Evolutionary conservation across 2,329 filamentous ascomycete genomes (phyloP), one percentile per base, ranked within the genome.

Genomic region (Cladophialophora bantiana): DNA sequence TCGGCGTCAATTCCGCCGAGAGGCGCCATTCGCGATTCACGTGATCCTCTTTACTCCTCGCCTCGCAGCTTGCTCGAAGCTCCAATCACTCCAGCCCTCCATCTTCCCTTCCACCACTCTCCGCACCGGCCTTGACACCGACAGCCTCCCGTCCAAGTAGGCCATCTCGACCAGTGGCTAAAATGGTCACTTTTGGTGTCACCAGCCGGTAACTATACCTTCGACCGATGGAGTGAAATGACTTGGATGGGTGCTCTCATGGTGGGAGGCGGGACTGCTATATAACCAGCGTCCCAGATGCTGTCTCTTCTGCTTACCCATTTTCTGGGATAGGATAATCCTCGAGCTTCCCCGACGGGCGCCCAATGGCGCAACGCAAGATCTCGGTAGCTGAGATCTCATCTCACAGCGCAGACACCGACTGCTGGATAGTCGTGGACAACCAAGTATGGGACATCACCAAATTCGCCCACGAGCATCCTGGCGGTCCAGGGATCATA

Each of bases 361-460:
- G 9, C 61, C 52, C 6, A 12, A 65, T 65, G 65, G 42, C 66
- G 15, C 66, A 20, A 34, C 62, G 59, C 3, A 38, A 65, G 62
- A 65, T 72, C 42, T 67, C 70, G 12, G 62, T 68, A 20, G 62
- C 65, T 1, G 70, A 72, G 32, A 76, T 88, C 64, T 78, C 79
- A 0, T 76, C 76, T 61, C 86, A 88, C 73, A 84, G 82, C 64
- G 80, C 75, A 34, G 72, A 79, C 38, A 73, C 81, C 60, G 77
- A 88, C 70, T 84, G 85, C 72, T 92, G 90, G 90, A 85, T 91
- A 66, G 88, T 90, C 18, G 84, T 92, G 26, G 85, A 91, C 75
- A 84, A 85, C 54, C 84, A 85, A 72, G 88, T 91, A 34, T 91
- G 88, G 80, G 87, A 92, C 75, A 78, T 92, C 53, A 89, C 86